Percentiles rank a stretch among this genome's conserved stretches.
phyloP scores from a whole-genome alignment of 1,139 yeast genomes.

The Protomyces inundatus region DNA sequence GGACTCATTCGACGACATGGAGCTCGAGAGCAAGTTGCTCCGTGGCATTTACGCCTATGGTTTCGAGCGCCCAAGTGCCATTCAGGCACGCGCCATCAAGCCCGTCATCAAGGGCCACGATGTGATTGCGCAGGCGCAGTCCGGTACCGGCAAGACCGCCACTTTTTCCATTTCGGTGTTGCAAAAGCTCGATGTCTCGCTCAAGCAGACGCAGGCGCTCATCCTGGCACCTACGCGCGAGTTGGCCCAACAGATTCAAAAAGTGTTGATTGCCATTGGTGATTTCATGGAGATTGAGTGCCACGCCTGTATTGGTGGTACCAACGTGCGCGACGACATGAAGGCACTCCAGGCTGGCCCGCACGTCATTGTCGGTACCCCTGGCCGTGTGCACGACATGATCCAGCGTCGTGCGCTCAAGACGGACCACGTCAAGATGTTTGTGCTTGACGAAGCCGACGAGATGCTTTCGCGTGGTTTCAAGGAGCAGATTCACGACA shows the following conservation, averaged over 20 bases:
- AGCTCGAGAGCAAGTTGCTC: slow-evolving; percentile 44
- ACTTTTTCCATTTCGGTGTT: slow-evolving; percentile 95
- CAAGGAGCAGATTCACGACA: slow-evolving; percentile 96
- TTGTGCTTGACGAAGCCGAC: slow-evolving; percentile 98
- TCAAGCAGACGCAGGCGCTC: slow-evolving; percentile 57
- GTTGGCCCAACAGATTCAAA: slow-evolving; percentile 95
- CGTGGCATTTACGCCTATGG: slow-evolving; percentile 76
- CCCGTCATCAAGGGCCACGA: slow-evolving; percentile 95
- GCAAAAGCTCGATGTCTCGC: slow-evolving; percentile 48
- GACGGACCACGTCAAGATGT: slow-evolving; percentile 89
- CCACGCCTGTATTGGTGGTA: slow-evolving; percentile 99
- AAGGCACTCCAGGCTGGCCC: slow-evolving; percentile 89
- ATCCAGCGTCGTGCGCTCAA: slow-evolving; percentile 88
- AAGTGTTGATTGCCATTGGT: slow-evolving; percentile 90
- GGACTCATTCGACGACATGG: slow-evolving; percentile 42
- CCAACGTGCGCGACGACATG: slow-evolving; percentile 83
- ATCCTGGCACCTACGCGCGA: slow-evolving; percentile 98
- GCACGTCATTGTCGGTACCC: slow-evolving; percentile 97
- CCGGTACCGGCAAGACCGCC: slow-evolving; percentile 99
- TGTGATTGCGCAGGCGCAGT: slow-evolving; percentile 98
- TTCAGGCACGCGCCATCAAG: slow-evolving; percentile 96
- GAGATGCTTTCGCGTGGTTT: slow-evolving; percentile 96
- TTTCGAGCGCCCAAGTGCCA: slow-evolving; percentile 66
- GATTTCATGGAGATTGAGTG: slow-evolving; percentile 89
- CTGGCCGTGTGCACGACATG: slow-evolving; percentile 98